phyloP scores from a whole-genome alignment of 1,284 basidiomycete genomes.

The Irpex lacteus region DNA sequence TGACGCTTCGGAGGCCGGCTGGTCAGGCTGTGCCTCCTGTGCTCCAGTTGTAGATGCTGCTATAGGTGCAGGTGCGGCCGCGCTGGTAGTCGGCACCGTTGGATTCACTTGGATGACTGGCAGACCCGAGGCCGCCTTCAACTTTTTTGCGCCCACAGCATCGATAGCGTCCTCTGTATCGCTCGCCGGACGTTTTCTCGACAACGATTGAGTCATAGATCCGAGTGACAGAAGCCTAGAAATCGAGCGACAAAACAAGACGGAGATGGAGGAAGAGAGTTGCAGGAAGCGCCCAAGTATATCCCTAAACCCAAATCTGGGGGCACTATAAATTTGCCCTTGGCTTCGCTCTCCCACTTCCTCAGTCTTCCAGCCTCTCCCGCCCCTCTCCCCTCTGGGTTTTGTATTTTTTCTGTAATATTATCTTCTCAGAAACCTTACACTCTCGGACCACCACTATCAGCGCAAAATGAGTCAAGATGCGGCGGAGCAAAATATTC shows the following conservation, averaged over 20 bases:
- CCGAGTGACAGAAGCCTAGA: neutral
- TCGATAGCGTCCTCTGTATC: neutral
- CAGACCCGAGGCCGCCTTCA: neutral
- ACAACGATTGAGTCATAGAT: neutral
- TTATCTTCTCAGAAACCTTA: neutral
- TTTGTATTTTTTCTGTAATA: slow-evolving; percentile 11
- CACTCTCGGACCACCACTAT: slow-evolving; percentile 9
- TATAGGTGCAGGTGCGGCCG: neutral
- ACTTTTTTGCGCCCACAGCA: neutral
- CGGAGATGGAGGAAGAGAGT: neutral
- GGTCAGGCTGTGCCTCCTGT: neutral
- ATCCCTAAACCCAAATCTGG: neutral
- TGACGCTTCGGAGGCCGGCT: neutral
- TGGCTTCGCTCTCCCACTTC: neutral
- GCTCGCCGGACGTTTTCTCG: neutral
- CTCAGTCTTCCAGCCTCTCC: slow-evolving; percentile 1
- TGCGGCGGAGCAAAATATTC: slow-evolving; percentile 82
- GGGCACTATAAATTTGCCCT: slow-evolving; percentile 3
- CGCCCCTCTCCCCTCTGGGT: neutral
- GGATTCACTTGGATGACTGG: neutral
- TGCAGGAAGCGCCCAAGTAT: neutral
- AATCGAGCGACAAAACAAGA: neutral
- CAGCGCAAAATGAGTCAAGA: slow-evolving; percentile 68
- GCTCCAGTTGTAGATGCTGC: neutral
- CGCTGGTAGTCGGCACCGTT: neutral